These are phyloP conservation scores for Aspergillus glaucus DNA, from an alignment of 2,329 filamentous ascomycete species.

Conservation along the genomic window DNA sequence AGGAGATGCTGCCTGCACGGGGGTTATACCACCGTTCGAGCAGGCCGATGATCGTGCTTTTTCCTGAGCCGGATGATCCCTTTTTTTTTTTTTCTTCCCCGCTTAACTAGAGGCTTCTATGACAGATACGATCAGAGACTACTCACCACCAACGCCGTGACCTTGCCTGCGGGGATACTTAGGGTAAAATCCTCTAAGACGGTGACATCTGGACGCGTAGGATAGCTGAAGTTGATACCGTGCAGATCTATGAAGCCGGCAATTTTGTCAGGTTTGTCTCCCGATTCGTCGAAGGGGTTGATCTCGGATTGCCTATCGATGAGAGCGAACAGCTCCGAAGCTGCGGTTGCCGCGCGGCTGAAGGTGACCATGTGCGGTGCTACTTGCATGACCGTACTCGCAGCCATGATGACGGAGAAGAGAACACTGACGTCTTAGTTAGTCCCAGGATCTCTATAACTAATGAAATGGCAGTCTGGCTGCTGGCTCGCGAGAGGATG, in stretches of 20 bases:
- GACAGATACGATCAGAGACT: neutral
- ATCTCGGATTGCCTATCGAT: constrained; percentile 33
- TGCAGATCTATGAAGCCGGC: constrained; percentile 33
- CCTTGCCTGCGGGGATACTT: constrained; percentile 28
- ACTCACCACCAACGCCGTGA: constrained; percentile 52
- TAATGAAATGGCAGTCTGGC: neutral
- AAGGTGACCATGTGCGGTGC: constrained; percentile 34
- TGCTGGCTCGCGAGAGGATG: constrained; percentile 1
- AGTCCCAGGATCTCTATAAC: neutral
- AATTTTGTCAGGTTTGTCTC: constrained; percentile 8
- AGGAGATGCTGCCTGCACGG: constrained; percentile 56
- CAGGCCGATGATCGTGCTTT: constrained; percentile 61
- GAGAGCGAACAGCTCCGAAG: constrained; percentile 33
- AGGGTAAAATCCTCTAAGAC: constrained; percentile 31
- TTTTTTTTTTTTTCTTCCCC: neutral
- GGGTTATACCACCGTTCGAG: constrained; percentile 64
- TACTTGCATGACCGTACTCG: constrained; percentile 27
- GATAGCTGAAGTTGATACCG: constrained; percentile 32
- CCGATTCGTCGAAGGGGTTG: constrained; percentile 24
- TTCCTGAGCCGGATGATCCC: constrained; percentile 50
- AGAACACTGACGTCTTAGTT: constrained; percentile 14
- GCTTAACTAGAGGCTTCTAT: neutral
- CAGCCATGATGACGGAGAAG: constrained; percentile 25
- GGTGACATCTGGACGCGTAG: constrained; percentile 34
- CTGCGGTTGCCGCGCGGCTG: constrained; percentile 36